Evolutionary conservation across 2,329 filamentous ascomycete species (phyloP), one percentile per base, ranked within the genome.

Genomic region (Claviceps sorghi): DNA sequence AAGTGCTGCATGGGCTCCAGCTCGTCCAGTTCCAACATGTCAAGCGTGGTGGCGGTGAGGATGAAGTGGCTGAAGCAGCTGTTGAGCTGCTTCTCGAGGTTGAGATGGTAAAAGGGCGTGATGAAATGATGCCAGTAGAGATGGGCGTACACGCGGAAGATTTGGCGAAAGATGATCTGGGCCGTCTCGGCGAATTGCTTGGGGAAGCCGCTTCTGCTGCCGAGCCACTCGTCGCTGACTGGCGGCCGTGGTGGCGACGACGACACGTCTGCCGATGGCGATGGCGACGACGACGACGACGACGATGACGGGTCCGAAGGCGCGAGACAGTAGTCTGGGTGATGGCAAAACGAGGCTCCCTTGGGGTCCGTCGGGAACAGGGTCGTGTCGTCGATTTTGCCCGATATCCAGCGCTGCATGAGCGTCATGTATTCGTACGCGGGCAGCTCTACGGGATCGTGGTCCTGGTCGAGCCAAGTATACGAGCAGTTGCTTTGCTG

Each of bases 121-220:
- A 83, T 71, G 68, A 86, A 97, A 69, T 96, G 90, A 53, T 88
- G 86, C 77, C 93, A 95, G 74, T 96, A 97, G 54, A 97, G 80
- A 69, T 96, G 90, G 46, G 91, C 84, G 64, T 96, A 96, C 60
- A 95, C 89, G 54, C 90, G 84, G 75, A 96, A 95, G 83, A 96
- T 95, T 69, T 95, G 90, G 60, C 88, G 84, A 72, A 95, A 88
- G 61, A 95, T 90, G 53, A 82, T 82, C 72, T 90, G 88, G 72
- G 89, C 89, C 59, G 94, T 88, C 57, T 82, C 79, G 59, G 87
- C 75, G 66, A 95, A 95, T 55, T 85, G 84, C 59, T 83, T 79
- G 2, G 89, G 89, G 67, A 96, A 96, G 4, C 90, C 89, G 56
- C 86, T 89, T 36, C 84, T 79, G 69, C 89, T 91, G 60, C 90